Base-by-base conservation (phyloP, 768 basidiomycete species). In the Suillus subalutaceus region DNA sequence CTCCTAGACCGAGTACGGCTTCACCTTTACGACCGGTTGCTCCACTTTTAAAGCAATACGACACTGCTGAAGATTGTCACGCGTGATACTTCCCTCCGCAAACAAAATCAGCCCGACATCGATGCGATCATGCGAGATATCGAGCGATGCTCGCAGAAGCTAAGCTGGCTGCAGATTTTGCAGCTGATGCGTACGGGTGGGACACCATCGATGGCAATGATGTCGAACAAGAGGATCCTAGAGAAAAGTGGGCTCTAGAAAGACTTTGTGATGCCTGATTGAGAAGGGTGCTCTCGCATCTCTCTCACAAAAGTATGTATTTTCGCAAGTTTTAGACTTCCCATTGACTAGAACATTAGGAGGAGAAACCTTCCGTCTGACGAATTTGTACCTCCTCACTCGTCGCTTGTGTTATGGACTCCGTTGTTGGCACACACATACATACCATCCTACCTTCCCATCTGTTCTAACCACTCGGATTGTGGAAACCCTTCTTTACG, bases 221-320 rank as follows among this genome's bases (percentile, higher is more conserved):
- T 16, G 78, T 79, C 8, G 69, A 74, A 41, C 82, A 82, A 64
- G 79, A 79, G 12, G 88, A 89, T 53, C 67, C 76, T 15, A 86
- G 84, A 71, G 91, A 93, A 73, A 77, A 75, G 58, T 90, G 88
- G 85, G 90, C 90, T 8, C 72, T 93, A 52, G 90, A 92, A 63
- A 77, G 78, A 43, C 76, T 99, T 2, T 89, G 88, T 63, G 86
- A 90, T 57, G 84, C 78, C 0, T 99, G 15, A 70, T 92, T 59
- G 88, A 87, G 65, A 86, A 84, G 67, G 94, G 94, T 12, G 86
- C 82, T 12, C 79, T 98, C 9, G 90, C 98, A 4, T 96, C 97
- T 9, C 69, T 91, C 2, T 90, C 94, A 1, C 92, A 89, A 79
- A 95, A 89, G 97, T 96, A 68, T 68, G 85, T 70, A 57, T 50